phyloP scores from a whole-genome alignment of 164 flowering plant species.

The Warburgia ugandensis region DNA sequence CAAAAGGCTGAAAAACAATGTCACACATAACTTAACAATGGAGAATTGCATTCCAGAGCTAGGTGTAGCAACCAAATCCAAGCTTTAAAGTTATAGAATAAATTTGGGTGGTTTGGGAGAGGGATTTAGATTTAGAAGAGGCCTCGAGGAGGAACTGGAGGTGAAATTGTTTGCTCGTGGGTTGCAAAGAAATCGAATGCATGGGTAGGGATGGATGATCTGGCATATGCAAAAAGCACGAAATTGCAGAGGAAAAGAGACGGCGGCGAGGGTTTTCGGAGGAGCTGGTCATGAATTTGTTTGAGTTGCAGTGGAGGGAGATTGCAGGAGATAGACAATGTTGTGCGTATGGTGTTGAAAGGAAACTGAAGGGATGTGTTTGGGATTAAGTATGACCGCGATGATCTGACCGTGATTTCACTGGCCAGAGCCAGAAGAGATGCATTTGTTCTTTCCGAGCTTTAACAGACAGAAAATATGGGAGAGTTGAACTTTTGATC shows the following conservation, averaged over 20 bases:
- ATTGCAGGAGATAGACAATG: slow-evolving; percentile 13
- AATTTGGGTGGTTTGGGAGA: slow-evolving; percentile 7
- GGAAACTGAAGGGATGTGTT: slow-evolving; percentile 1
- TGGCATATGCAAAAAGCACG: slow-evolving; percentile 18
- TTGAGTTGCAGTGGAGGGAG: slow-evolving; percentile 18
- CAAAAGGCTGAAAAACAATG: slow-evolving; percentile 12
- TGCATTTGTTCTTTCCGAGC: too few relatives aligned
- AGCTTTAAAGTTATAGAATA: slow-evolving; percentile 15
- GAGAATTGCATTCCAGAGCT: slow-evolving; percentile 17
- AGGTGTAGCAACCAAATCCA: slow-evolving; percentile 14
- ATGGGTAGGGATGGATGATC: slow-evolving; percentile 11
- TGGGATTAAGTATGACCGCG: too few relatives aligned
- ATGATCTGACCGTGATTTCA: too few relatives aligned
- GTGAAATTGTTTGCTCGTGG: slow-evolving; percentile 17
- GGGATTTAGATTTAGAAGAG: slow-evolving; percentile 10
- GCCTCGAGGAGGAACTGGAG: slow-evolving; percentile 24
- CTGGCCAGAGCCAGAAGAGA: too few relatives aligned
- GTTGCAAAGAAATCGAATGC: slow-evolving; percentile 18
- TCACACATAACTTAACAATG: slow-evolving; percentile 15
- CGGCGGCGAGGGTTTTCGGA: not conserved
- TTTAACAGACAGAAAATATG: too few relatives aligned
- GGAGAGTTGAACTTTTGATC: too few relatives aligned
- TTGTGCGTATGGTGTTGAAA: not conserved
- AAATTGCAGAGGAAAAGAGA: slow-evolving; percentile 18
- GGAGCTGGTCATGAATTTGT: slow-evolving; percentile 19